Evolutionary conservation across 192 early-diverging fungal genomes (phyloP).

Genomic region (Obelidium mucronatum): DNA sequence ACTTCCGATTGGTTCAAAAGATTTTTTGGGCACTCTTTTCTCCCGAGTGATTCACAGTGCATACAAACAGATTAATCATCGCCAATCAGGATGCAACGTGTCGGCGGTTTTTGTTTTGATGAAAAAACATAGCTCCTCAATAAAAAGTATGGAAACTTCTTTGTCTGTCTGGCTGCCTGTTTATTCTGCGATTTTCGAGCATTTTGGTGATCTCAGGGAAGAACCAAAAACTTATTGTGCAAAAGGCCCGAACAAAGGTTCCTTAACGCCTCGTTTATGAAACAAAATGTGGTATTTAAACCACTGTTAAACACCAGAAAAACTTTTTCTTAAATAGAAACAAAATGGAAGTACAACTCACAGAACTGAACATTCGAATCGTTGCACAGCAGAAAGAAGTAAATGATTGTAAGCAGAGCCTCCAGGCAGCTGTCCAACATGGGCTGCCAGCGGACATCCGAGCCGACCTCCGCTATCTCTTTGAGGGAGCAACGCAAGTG

Average conservation of each 20-base stretch:
- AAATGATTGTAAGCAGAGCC: background rate
- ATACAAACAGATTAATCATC: no score
- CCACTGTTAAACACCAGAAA: background rate
- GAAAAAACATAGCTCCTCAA: no score
- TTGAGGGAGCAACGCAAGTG: background rate
- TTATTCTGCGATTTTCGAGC: no score
- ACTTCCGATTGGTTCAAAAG: no score
- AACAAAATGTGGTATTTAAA: background rate
- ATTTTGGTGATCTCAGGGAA: no score
- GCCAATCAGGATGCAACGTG: no score
- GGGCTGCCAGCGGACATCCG: background rate
- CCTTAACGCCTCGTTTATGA: background rate
- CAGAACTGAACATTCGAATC: constrained; percentile 49
- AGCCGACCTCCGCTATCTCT: background rate
- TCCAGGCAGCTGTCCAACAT: background rate
- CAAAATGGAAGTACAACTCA: background rate
- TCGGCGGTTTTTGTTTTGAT: no score
- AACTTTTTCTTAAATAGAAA: background rate
- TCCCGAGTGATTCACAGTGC: no score
- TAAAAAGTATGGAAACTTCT: no score
- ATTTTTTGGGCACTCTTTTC: no score
- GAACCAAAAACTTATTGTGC: no score
- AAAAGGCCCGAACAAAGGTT: background rate
- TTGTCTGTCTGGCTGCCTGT: no score
- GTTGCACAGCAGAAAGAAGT: constrained; percentile 37